Conservation (phyloP, 2,329 filamentous ascomycete genomes). For the Neofusicoccum ribis region DNA sequence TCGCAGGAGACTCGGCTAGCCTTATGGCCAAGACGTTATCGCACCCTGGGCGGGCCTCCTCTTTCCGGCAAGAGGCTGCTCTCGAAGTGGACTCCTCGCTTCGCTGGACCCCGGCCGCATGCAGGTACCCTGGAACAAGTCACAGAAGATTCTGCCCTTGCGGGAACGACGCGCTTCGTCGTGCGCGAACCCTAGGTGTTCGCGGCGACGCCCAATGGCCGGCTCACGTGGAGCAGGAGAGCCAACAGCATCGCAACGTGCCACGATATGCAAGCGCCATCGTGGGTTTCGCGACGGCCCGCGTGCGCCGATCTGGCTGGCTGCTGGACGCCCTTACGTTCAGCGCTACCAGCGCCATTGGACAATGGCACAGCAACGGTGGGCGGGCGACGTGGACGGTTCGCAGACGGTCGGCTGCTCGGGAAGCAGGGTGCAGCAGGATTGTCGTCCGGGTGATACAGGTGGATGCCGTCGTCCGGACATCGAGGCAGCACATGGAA, state of each 20-base stretch:
- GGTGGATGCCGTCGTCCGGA: background rate
- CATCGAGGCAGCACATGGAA: too few relatives aligned
- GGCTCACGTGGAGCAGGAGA: background rate
- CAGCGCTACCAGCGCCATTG: background rate
- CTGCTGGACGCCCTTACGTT: background rate
- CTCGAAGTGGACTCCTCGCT: constrained; percentile 5
- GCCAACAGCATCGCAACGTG: background rate
- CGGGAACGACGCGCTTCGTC: background rate
- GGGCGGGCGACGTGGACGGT: background rate
- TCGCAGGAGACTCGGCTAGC: background rate
- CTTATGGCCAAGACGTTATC: background rate
- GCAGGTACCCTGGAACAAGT: constrained; percentile 1
- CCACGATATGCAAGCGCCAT: background rate
- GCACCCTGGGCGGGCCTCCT: background rate
- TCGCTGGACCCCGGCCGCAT: background rate
- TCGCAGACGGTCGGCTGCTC: background rate
- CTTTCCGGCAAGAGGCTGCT: background rate
- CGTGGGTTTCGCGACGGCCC: background rate
- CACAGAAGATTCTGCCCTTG: background rate
- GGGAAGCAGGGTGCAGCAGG: background rate
- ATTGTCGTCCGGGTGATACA: background rate
- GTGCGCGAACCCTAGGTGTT: background rate
- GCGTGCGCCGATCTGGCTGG: background rate
- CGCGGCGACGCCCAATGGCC: background rate
- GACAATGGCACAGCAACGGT: background rate